Base-by-base conservation (phyloP, 441 rosid genomes). In the Erodium trifolium region DNA sequence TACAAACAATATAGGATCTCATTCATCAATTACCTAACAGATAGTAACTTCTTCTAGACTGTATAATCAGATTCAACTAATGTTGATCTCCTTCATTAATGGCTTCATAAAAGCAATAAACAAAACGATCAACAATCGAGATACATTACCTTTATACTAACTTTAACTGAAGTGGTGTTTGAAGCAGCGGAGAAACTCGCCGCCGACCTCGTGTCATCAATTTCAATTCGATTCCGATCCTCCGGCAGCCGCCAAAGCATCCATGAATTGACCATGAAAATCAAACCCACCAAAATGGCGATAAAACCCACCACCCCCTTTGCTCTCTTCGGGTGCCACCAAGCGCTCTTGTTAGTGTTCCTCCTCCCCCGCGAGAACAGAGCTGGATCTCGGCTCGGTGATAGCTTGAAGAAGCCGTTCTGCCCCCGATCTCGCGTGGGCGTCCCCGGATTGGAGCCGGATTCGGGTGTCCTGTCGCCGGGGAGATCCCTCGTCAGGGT, bases 221-320 rank as follows among this genome's bases (percentile, higher is more conserved):
- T 16, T 14, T 77, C 77, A 45, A 63, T 69, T 78, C 79, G 65
- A 19, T 77, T 68, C 65, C 83, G 81, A 37, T 76, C 79, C 70
- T 78, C 87, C 65, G 87, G 93, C 19, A 93, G 82, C 76, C 85
- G 81, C 71, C 80, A 77, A 45, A 91, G 82, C 97, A 91, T 84
- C 69, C 84, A 81, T 82, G 87, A 86, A 79, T 89, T 85, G 18
- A 87, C 84, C 64, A 89, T 70, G 76, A 91, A 86, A 74, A 87
- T 89, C 76, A 87, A 86, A 65, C 76, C 84, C 67, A 88, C 73
- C 84, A 89, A 81, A 9, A 73, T 84, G 70, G 82, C 73, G 19
- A 53, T 53, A 68, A 80, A 73, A 63, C 73, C 81, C 8, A 80
- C 68, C 0, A 84, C 71, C 27, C 87, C 81, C 75, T 82, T 84